These are phyloP conservation scores for Colletotrichum sansevieriae DNA, from an alignment of 2,329 filamentous ascomycete species.

Conservation along the genomic window DNA sequence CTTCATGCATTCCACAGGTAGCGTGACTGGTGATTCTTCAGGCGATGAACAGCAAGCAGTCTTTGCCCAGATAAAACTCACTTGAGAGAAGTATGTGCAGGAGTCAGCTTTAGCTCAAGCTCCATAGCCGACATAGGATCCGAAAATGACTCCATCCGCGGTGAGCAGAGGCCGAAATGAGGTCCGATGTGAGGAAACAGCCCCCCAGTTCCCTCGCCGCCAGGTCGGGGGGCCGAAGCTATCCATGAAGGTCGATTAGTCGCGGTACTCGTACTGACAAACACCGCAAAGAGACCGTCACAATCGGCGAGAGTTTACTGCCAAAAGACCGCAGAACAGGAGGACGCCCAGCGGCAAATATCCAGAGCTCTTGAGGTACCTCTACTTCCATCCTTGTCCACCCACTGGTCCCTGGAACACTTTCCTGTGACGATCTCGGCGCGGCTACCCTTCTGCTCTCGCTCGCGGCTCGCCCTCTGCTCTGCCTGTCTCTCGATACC, in stretches of 20 bases:
- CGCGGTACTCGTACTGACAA: constrained; percentile 35
- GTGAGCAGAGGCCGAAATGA: constrained; percentile 32
- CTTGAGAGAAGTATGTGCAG: background rate
- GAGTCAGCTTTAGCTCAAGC: constrained; percentile 8
- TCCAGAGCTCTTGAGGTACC: constrained; percentile 26
- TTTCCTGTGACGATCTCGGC: constrained; percentile 39
- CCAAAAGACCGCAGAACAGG: background rate
- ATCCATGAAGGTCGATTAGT: constrained; percentile 27
- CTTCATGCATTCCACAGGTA: background rate
- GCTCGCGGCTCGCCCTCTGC: constrained; percentile 15
- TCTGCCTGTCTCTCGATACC: constrained; percentile 2
- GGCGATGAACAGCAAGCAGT: background rate
- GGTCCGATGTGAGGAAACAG: constrained; percentile 29
- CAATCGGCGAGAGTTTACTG: background rate
- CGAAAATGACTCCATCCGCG: constrained; percentile 29
- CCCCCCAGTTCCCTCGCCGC: constrained; percentile 8
- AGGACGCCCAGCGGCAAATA: background rate
- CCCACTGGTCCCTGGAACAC: constrained; percentile 30
- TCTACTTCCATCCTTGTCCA: constrained; percentile 26
- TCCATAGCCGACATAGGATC: constrained; percentile 38
- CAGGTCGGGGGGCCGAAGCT: constrained; percentile 19
- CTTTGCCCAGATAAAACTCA: background rate
- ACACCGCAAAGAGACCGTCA: background rate
- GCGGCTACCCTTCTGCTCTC: constrained; percentile 35
- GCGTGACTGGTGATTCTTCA: background rate